Evolutionary conservation across 2,329 filamentous ascomycete genomes (phyloP).

Genomic region (Diaporthe sp.): DNA sequence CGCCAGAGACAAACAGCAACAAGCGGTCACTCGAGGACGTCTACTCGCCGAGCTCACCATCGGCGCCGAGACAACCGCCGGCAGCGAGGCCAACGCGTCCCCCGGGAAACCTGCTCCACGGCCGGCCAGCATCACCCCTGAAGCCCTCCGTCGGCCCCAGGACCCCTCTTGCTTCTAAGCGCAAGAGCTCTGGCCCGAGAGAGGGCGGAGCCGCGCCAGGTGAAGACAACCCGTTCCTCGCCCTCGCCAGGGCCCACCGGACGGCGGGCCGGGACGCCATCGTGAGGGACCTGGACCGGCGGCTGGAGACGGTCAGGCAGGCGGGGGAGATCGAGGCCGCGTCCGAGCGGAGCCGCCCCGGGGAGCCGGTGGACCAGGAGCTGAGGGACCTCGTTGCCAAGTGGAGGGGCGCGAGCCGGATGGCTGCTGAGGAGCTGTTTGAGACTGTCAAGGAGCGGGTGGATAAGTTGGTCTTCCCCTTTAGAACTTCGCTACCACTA

Average conservation of each 20-base stretch:
- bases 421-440: constrained; percentile 68
- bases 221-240: constrained; percentile 42
- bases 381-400: constrained; percentile 68
- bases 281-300: constrained; percentile 45
- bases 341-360: constrained; percentile 39
- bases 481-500: no score
- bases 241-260: constrained; percentile 32
- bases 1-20: background rate
- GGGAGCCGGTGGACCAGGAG: constrained; percentile 62
- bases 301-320: constrained; percentile 57
- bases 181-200: background rate
- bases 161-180: background rate
- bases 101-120: background rate
- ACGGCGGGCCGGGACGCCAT: constrained; percentile 29
- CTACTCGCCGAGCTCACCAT: constrained; percentile 36
- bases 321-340: constrained; percentile 63
- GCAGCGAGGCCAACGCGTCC: background rate
- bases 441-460: constrained; percentile 43
- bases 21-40: background rate
- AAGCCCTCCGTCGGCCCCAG: background rate
- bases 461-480: constrained; percentile 22
- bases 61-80: background rate
- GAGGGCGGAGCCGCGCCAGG: background rate
- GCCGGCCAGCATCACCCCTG: background rate
- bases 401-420: constrained; percentile 73